phyloP scores from a whole-genome alignment of 2,329 filamentous ascomycete genomes.

The Ceratocystis eucalypticola region DNA sequence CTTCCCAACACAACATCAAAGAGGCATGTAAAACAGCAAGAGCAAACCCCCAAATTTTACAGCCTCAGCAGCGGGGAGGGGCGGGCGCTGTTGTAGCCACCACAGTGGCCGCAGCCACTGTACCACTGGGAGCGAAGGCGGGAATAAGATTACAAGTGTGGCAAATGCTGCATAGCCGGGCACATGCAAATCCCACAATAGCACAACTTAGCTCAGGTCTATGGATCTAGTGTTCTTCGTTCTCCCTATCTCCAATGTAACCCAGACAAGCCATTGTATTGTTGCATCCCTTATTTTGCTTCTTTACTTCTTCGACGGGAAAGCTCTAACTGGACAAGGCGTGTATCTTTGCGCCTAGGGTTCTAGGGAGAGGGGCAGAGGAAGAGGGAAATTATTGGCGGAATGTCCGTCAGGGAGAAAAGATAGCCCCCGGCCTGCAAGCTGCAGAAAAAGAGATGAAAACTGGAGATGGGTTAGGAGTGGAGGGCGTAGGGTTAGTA shows the following conservation, averaged over 20 bases:
- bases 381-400: background rate
- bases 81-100: background rate
- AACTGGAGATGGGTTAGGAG: background rate
- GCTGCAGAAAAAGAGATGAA: conserved; percentile 6
- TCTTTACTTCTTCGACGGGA: background rate
- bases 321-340: background rate
- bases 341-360: background rate
- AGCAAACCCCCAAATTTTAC: background rate
- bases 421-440: background rate
- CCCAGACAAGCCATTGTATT: background rate
- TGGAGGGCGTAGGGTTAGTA: background rate
- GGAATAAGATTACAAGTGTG: background rate
- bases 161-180: background rate
- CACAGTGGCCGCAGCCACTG: background rate
- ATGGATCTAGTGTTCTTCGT: too few relatives aligned
- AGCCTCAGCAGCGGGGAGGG: background rate
- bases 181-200: background rate
- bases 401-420: background rate
- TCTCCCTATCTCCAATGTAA: background rate
- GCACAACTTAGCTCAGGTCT: background rate
- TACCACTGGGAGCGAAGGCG: background rate
- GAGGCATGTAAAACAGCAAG: background rate
- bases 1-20: background rate
- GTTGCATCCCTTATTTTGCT: conserved; percentile 1
- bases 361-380: background rate